Evolutionary conservation across 768 basidiomycete species (phyloP).

Genomic region (Pisolithus albus): DNA sequence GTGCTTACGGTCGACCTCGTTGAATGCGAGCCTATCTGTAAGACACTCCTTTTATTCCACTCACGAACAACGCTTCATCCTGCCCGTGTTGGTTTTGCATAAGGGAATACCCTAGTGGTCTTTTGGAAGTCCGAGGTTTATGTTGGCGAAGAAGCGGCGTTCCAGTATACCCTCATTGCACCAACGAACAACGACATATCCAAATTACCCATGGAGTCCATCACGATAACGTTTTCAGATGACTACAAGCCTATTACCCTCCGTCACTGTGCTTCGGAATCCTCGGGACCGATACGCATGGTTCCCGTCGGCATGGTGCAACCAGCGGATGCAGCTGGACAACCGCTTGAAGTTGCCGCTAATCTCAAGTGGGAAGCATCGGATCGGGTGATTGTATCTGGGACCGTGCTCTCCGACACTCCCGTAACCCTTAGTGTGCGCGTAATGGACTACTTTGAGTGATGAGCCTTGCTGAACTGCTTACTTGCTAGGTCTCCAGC

Average conservation of each 20-base stretch:
- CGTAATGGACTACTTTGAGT: neutral
- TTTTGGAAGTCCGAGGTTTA: slow-evolving; percentile 68
- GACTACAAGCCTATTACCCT: slow-evolving; percentile 45
- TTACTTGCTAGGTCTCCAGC: slow-evolving; percentile 30
- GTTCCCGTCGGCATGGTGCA: slow-evolving; percentile 46
- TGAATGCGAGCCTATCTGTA: slow-evolving; percentile 60
- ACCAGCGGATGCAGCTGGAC: slow-evolving; percentile 18
- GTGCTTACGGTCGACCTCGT: slow-evolving; percentile 55
- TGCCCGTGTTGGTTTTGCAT: slow-evolving; percentile 2
- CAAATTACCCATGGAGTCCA: slow-evolving; percentile 51
- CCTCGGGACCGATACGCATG: slow-evolving; percentile 11
- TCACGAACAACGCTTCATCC: slow-evolving; percentile 2
- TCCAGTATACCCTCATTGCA: slow-evolving; percentile 65
- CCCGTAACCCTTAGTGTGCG: slow-evolving; percentile 53
- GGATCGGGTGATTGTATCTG: slow-evolving; percentile 50
- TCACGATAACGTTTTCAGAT: slow-evolving; percentile 55
- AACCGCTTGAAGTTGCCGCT: slow-evolving; percentile 25
- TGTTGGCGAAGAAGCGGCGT: slow-evolving; percentile 57
- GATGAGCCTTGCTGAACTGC: neutral
- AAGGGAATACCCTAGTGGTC: slow-evolving; percentile 58
- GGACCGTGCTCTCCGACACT: slow-evolving; percentile 45
- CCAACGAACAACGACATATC: slow-evolving; percentile 43
- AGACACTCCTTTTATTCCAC: slow-evolving; percentile 16
- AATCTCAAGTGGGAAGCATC: slow-evolving; percentile 56
- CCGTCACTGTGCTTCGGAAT: slow-evolving; percentile 30